A percentile compares a stretch with the other conserved stretches of the same genome.
Evolutionary conservation across 2,329 filamentous ascomycete species (phyloP).

Genomic region (Cercospora canescens): DNA sequence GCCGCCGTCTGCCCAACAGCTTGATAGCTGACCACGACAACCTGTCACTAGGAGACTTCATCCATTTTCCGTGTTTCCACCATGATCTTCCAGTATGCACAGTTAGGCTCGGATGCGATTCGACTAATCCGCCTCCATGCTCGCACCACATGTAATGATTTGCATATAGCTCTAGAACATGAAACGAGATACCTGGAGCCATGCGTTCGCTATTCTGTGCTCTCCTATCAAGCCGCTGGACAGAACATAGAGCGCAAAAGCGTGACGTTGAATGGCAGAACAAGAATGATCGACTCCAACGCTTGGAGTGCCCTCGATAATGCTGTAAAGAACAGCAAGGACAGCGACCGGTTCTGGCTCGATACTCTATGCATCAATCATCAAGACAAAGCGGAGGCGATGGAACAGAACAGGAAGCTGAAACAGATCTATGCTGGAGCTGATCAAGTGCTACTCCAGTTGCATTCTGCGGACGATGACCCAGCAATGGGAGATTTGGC

Average conservation of each 20-base stretch:
- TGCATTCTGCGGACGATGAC: not conserved
- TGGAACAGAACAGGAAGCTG: not conserved
- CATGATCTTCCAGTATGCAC: slow-evolving; percentile 22
- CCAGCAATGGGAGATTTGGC: not conserved
- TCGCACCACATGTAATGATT: slow-evolving; percentile 7
- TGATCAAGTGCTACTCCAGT: not conserved
- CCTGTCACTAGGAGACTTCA: not conserved
- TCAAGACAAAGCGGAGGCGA: slow-evolving; percentile 3
- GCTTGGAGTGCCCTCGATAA: slow-evolving; percentile 11
- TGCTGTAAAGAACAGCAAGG: not conserved
- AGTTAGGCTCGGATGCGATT: slow-evolving; percentile 13
- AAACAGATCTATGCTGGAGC: slow-evolving; percentile 4
- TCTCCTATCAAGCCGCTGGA: slow-evolving; percentile 1
- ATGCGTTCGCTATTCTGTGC: slow-evolving; percentile 7
- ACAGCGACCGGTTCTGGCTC: slow-evolving; percentile 6
- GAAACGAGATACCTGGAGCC: slow-evolving; percentile 6
- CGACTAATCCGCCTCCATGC: slow-evolving; percentile 16
- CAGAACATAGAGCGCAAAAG: slow-evolving; percentile 2
- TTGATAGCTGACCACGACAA: not conserved
- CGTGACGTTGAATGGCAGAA: slow-evolving; percentile 18
- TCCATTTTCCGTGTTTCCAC: not conserved
- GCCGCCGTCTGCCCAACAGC: not conserved
- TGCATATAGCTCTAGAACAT: slow-evolving; percentile 17
- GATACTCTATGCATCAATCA: slow-evolving; percentile 12
- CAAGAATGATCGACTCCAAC: slow-evolving; percentile 9